Evolutionary conservation across 148 eudicot genomes (phyloP), one percentile per base, ranked within the genome.

Genomic region (Chenopodium album): DNA sequence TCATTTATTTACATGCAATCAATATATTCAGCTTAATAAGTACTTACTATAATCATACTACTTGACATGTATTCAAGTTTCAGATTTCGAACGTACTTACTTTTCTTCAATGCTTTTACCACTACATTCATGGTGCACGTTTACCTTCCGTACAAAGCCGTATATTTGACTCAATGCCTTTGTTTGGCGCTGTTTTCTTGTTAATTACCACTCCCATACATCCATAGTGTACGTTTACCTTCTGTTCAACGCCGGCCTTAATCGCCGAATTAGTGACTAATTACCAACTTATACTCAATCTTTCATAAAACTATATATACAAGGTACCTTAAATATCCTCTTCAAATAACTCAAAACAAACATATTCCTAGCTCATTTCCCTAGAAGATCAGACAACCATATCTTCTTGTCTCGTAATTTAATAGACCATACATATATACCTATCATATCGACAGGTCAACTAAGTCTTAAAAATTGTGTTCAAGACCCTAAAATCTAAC

Each of bases 61-160:
- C 12, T 72, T 72, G 75, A 72, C 75, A 44, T 72, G 54, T 22
- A 44, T 44, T 72, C 2, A 72, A 72, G 75, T 37, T 37, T 72
- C 75, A 72, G 75, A 72, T 46, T 44, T 4, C 44, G 1, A 71
- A 34, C n/a, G 17, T 32, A 32, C n/a, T 22, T 69, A 69, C 73
- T 73, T 46, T 47, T 46, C 31, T 47, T 73, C 56, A 73, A 73
- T 52, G 56, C 59, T 46, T 74, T 26, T 28, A 48, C 76, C 60
- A 4, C 62, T 23, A 74, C 28, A 50, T n/a, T 13, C 76, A 48
- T 11, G 9, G 19, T 74, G 63, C 37, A 28, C 48, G 60, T 73
- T 48, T 73, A 73, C 63, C 77, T 74, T 74, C 63, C 77, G 63
- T 74, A 73, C 60, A 73, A 73, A 47, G 31, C 52, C 54, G 28